Evolutionary conservation across 2,329 filamentous ascomycete genomes (phyloP).

Genomic region (Endothia cerciana): DNA sequence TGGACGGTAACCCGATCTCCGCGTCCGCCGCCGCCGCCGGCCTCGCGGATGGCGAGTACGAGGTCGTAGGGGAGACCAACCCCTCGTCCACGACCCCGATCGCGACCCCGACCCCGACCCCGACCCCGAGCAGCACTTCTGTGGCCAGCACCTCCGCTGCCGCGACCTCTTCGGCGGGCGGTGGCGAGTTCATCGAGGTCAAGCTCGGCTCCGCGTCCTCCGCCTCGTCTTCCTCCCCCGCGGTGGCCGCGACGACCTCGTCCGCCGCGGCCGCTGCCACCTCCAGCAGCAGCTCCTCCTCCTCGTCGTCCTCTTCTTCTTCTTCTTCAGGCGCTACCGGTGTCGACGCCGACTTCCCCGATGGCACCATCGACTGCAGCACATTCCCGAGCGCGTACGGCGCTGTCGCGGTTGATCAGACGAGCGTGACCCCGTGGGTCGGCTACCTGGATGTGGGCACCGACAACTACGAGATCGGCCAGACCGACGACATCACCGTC

Average conservation of each 20-base stretch:
- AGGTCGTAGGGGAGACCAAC: constrained; percentile 63
- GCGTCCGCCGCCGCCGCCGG: constrained; percentile 70
- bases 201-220: constrained; percentile 42
- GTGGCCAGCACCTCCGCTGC: constrained; percentile 41
- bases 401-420: constrained; percentile 70
- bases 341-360: constrained; percentile 72
- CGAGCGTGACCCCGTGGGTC: constrained; percentile 74
- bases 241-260: too few species aligned
- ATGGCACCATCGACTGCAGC: constrained; percentile 71
- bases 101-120: constrained; percentile 32
- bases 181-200: constrained; percentile 56
- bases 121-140: constrained; percentile 40
- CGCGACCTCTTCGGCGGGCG: constrained; percentile 38
- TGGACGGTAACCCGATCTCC: constrained; percentile 66
- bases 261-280: constrained; percentile 35
- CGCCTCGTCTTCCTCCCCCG: too few species aligned
- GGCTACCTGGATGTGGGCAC: constrained; percentile 66
- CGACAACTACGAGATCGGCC: constrained; percentile 19
- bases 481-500: constrained; percentile 52
- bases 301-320: constrained; percentile 32
- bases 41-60: constrained; percentile 71
- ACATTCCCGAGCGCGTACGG: constrained; percentile 80
- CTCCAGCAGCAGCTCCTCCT: too few species aligned
- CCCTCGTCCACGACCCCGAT: constrained; percentile 56
- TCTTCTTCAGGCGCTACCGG: constrained; percentile 50